A percentile compares a stretch with the other conserved stretches of the same genome.
Conservation (phyloP, 352 stramenopile genomes). For the Pythium angustatum region DNA sequence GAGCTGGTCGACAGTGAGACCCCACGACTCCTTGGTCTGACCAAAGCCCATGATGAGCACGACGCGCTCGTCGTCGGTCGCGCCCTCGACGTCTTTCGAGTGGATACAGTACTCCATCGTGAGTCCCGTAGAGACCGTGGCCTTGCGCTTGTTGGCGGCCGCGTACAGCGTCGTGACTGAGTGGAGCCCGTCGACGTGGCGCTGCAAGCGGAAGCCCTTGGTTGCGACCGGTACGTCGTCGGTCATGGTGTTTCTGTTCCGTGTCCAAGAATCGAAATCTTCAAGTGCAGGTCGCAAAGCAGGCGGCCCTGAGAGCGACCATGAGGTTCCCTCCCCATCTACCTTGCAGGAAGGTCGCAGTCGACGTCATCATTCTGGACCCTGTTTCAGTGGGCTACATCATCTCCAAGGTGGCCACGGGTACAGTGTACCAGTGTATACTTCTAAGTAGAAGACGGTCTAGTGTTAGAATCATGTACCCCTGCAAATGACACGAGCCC, state of each 20-base stretch:
- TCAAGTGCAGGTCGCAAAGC: background rate
- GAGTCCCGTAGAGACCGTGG: constrained; percentile 43
- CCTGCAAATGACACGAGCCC: background rate
- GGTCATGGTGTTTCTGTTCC: no score
- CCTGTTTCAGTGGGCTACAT: background rate
- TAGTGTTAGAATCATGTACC: constrained; percentile 2
- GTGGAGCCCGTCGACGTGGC: constrained; percentile 46
- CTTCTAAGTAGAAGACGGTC: constrained; percentile 3
- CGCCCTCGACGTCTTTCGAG: background rate
- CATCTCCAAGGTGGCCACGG: constrained; percentile 3
- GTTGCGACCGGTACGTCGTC: constrained; percentile 9
- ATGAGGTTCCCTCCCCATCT: background rate
- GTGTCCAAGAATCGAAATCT: background rate
- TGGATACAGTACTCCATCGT: constrained; percentile 43
- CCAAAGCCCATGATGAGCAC: constrained; percentile 36
- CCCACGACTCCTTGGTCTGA: constrained; percentile 29
- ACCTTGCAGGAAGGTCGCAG: background rate
- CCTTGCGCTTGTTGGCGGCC: constrained; percentile 31
- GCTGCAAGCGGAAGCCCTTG: constrained; percentile 34
- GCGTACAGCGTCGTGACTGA: constrained; percentile 34
- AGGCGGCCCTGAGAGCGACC: no score
- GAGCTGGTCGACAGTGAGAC: constrained; percentile 22
- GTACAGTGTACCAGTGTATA: constrained; percentile 16
- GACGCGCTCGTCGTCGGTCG: constrained; percentile 27
- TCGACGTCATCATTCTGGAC: constrained; percentile 10